These are phyloP conservation scores for Cicer yamashitae DNA, from an alignment of 306 rosid genomes.

Conservation along the genomic window DNA sequence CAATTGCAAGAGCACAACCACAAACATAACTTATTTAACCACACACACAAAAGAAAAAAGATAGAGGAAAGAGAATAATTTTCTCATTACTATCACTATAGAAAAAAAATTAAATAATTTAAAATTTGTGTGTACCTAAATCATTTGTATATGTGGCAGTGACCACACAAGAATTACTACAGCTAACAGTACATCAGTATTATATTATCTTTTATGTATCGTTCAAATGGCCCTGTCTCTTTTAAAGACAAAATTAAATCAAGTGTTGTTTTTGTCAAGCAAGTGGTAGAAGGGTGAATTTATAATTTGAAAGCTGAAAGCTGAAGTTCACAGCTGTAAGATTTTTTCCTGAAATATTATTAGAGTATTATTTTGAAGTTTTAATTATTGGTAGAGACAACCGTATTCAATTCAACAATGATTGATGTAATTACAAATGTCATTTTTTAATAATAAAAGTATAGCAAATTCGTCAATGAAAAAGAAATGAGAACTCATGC, in stretches of 20 bases:
- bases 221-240: too few species aligned
- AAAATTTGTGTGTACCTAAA: too few species aligned
- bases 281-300: neutral
- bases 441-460: neutral
- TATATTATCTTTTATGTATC: too few species aligned
- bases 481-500: constrained; percentile 26
- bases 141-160: too few species aligned
- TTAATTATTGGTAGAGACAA: constrained; percentile 37
- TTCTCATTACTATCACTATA: too few species aligned
- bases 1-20: too few species aligned
- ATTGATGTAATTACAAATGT: constrained; percentile 35
- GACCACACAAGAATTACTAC: too few species aligned
- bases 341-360: neutral
- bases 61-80: too few species aligned
- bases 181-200: too few species aligned
- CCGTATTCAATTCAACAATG: constrained; percentile 6
- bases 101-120: too few species aligned
- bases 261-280: neutral
- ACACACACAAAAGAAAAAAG: too few species aligned
- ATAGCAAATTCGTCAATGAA: constrained; percentile 21
- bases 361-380: neutral
- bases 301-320: neutral
- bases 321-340: neutral
- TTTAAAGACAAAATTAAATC: neutral
- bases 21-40: too few species aligned